Evolutionary conservation across 2,329 filamentous ascomycete species (phyloP), one percentile per base, ranked within the genome.

Genomic region (Xylaria sp.): DNA sequence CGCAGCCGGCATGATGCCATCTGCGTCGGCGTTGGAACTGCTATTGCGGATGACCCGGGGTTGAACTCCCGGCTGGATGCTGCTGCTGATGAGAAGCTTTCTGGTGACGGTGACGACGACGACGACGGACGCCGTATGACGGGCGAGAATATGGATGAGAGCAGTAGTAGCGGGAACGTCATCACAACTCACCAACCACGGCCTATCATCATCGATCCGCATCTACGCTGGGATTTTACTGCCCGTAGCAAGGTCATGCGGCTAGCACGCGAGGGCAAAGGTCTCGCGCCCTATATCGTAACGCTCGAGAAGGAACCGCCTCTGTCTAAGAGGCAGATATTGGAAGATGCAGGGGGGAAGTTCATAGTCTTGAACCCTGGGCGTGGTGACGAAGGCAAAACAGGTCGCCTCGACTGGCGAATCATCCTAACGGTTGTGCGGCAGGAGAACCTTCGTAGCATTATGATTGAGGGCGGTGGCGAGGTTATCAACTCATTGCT

Each of bases 401-500:
- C 63, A 79, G 81, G 79, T 77, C 81, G 84, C 64, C 85, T 92
- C 70, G 80, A 83, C 21, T 97, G 93, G 93, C 79, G 79, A 12
- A 84, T 85, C 48, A 86, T 97, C 18, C 80, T 97, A 35, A 80
- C 80, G 21, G 82, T 83, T 3, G 79, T 97, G n/a, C 72, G 75
- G 40, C 78, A 77, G 0, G 84, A 92, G 73, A 89, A 90, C 1
- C 82, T 97, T 53, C 80, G 81, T 61, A 97, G 93, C 77, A 84
- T 98, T 66, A 98, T 98, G 95, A 86, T 98, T 58, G 95, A 98
- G 79, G 95, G 95, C 0, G 95, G 95, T 12, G 94, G 88, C 0
- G 84, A 85, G 12, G 89, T 98, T 40, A 93, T 98, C 77, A 97
- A 96, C 77, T 88, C 91, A 44, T 81, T 98, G 21, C 84, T 98